Conservation (phyloP, 2,329 filamentous ascomycete species). For the Mollisiaceae sp. region DNA sequence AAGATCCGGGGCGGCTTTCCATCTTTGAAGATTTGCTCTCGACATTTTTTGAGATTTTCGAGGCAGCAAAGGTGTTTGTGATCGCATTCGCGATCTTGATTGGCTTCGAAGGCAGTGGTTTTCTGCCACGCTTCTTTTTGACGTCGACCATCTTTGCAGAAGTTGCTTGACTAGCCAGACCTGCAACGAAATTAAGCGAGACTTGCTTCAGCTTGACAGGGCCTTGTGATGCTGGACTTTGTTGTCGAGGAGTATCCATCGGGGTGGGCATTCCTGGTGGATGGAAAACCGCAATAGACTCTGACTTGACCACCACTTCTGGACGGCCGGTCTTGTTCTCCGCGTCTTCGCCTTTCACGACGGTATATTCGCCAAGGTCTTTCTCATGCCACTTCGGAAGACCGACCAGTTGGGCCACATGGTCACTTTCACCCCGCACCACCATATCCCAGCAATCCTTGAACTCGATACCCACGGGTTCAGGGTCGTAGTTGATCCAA, state of each 20-base stretch:
- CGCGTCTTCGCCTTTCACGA: constrained; percentile 50
- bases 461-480: constrained; percentile 81
- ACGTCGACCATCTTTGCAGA: constrained; percentile 24
- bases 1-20: constrained; percentile 31
- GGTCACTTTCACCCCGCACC: constrained; percentile 84
- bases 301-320: constrained; percentile 49
- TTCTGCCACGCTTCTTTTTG: constrained; percentile 39
- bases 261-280: constrained; percentile 62
- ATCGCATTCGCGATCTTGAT: constrained; percentile 33
- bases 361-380: constrained; percentile 55
- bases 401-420: constrained; percentile 76
- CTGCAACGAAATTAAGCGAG: constrained; percentile 44
- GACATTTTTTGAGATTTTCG: constrained; percentile 34
- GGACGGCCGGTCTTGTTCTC: constrained; percentile 46
- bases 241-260: constrained; percentile 57
- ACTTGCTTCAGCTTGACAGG: constrained; percentile 55
- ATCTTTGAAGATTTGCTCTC: constrained; percentile 20
- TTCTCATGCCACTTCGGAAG: constrained; percentile 65
- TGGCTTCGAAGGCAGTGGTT: constrained; percentile 33
- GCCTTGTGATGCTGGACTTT: constrained; percentile 43
- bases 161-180: constrained; percentile 20
- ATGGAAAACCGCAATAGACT: constrained; percentile 47
- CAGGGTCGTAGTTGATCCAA: constrained; percentile 91
- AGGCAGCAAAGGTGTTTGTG: constrained; percentile 35
- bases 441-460: constrained; percentile 94